Conservation (phyloP, 179 eudicot species). For the Actinidia polygama region DNA sequence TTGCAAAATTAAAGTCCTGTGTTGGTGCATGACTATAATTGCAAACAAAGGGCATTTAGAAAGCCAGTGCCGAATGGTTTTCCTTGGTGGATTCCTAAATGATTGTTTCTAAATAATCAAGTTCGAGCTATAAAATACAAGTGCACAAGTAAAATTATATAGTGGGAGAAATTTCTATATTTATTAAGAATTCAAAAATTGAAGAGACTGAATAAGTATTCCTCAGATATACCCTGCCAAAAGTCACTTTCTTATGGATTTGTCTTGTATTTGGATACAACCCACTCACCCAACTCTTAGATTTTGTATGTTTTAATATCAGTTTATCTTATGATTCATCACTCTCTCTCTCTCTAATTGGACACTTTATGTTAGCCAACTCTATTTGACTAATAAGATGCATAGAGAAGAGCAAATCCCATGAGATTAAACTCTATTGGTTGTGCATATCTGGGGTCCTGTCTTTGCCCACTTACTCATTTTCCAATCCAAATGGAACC, state of each 20-base stretch:
- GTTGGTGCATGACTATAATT: too few species aligned
- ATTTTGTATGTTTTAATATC: neutral
- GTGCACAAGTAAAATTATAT: too few species aligned
- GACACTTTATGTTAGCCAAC: constrained; percentile 32
- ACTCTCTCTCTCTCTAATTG: neutral
- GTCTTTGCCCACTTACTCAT: constrained; percentile 23
- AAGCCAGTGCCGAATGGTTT: neutral
- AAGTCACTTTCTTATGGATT: constrained; percentile 21
- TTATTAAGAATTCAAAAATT: too few species aligned
- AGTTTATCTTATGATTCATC: neutral
- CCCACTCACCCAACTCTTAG: constrained; percentile 24
- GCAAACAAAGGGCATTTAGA: neutral
- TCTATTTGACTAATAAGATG: constrained; percentile 32
- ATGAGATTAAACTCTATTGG: neutral
- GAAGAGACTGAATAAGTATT: neutral
- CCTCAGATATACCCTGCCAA: neutral
- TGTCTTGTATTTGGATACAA: constrained; percentile 25
- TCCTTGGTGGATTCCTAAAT: neutral
- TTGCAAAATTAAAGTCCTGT: too few species aligned
- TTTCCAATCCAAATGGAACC: constrained; percentile 4
- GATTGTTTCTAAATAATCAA: too few species aligned
- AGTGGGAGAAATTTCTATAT: too few species aligned
- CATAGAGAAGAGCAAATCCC: constrained; percentile 11
- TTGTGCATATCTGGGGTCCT: constrained; percentile 22
- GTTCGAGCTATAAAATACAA: too few species aligned